Evolutionary conservation across 805 yeast species (phyloP).

Genomic region (Candida verbasci): DNA sequence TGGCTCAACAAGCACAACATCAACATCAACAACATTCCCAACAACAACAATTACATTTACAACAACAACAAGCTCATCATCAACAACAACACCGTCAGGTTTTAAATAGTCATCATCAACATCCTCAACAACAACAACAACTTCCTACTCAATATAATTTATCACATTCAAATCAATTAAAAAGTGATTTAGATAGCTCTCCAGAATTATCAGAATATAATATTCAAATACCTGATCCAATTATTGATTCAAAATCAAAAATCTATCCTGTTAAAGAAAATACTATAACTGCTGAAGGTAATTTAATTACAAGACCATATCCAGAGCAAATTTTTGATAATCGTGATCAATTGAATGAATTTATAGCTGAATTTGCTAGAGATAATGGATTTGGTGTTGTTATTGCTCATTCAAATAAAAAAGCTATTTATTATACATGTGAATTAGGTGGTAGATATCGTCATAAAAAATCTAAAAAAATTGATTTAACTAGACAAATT

Average conservation of each 20-base stretch:
- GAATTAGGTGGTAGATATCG: constrained; percentile 55
- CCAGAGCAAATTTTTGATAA: constrained; percentile 50
- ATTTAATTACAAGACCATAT: constrained; percentile 49
- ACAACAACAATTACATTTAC: constrained; percentile 10
- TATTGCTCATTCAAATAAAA: constrained; percentile 54
- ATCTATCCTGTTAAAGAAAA: constrained; percentile 42
- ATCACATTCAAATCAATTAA: constrained; percentile 7
- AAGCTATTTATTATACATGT: constrained; percentile 57
- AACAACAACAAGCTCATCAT: constrained; percentile 12
- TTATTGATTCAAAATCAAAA: constrained; percentile 33
- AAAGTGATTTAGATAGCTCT: constrained; percentile 7
- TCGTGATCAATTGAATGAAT: constrained; percentile 48
- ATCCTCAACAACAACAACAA: constrained; percentile 10
- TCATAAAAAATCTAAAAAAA: constrained; percentile 39
- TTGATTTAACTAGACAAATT: constrained; percentile 17
- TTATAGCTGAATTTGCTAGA: constrained; percentile 51
- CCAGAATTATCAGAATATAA: constrained; percentile 31
- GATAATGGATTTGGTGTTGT: constrained; percentile 58
- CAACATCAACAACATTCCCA: constrained; percentile 10
- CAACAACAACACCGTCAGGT: constrained; percentile 13
- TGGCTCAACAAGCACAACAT: constrained; percentile 9
- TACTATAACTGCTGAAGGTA: constrained; percentile 45
- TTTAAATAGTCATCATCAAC: no score
- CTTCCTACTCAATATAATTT: constrained; percentile 13
- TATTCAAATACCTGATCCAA: constrained; percentile 45